These are phyloP conservation scores for Penicillium samsonianum DNA, from an alignment of 495 filamentous ascomycete genomes.

Conservation along the genomic window DNA sequence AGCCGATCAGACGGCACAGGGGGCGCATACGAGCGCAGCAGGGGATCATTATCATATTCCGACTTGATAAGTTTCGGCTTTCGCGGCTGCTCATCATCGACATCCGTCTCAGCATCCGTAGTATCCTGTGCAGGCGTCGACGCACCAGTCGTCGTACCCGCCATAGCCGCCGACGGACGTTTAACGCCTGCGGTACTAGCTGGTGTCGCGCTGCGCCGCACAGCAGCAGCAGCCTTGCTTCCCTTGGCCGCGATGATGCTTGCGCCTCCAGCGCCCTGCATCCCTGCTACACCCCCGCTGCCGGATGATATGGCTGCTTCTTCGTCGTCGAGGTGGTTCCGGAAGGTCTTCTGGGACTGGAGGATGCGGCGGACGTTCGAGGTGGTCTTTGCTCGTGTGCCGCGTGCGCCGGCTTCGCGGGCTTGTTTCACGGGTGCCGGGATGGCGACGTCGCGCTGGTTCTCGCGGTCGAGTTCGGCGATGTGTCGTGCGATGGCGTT, in stretches of 20 bases:
- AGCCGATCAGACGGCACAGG: conserved; percentile 64
- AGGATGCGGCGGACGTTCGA: conserved; percentile 85
- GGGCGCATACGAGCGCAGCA: conserved; percentile 64
- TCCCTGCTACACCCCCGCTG: conserved; percentile 7
- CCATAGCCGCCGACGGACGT: conserved; percentile 21
- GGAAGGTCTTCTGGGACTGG: conserved; percentile 88
- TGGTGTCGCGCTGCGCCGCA: conserved; percentile 42
- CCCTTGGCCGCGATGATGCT: conserved; percentile 37
- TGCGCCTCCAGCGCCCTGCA: conserved; percentile 24
- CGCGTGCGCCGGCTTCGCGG: conserved; percentile 50
- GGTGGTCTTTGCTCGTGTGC: conserved; percentile 62
- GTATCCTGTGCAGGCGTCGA: conserved; percentile 18
- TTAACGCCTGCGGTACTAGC: conserved; percentile 19
- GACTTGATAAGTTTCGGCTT: conserved; percentile 41
- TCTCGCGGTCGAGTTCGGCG: conserved; percentile 79
- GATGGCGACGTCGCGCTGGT: conserved; percentile 69
- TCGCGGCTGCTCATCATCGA: conserved; percentile 21
- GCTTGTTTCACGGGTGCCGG: conserved; percentile 56
- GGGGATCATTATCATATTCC: conserved; percentile 58
- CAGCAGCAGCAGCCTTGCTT: conserved; percentile 13
- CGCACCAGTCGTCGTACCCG: conserved; percentile 8
- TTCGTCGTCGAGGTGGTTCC: conserved; percentile 88
- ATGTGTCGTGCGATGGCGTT: conserved; percentile 75
- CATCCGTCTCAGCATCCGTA: conserved; percentile 24
- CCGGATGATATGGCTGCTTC: conserved; percentile 58